phyloP scores from a whole-genome alignment of 768 basidiomycete species.

The Obba rivulosa region DNA sequence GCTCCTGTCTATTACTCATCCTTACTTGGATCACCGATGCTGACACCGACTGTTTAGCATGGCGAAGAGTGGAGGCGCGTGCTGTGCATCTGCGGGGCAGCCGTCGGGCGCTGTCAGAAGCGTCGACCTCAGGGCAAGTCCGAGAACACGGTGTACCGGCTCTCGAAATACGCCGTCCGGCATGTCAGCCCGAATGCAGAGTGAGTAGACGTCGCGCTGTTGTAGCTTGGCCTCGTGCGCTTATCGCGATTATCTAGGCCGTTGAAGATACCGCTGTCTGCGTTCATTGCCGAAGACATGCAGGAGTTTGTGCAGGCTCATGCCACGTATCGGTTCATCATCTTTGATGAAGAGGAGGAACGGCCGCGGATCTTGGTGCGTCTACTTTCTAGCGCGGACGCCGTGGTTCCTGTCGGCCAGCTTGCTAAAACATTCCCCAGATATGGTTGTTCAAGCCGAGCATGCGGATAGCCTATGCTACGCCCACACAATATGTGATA shows the following conservation, averaged over 20 bases:
- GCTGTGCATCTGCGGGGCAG: constrained; percentile 80
- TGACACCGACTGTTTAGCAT: constrained; percentile 31
- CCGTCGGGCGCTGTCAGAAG: constrained; percentile 67
- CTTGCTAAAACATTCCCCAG: no score
- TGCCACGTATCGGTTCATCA: constrained; percentile 86
- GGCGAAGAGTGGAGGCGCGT: constrained; percentile 60
- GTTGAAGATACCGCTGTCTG: constrained; percentile 58
- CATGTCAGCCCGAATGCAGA: constrained; percentile 56
- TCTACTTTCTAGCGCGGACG: no score
- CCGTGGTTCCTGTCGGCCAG: no score
- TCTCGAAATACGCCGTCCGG: constrained; percentile 82
- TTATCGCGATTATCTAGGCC: constrained; percentile 22
- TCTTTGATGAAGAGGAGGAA: constrained; percentile 85
- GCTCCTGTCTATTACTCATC: constrained; percentile 12
- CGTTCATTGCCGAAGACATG: constrained; percentile 92
- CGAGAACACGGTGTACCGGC: constrained; percentile 47
- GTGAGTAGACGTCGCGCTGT: constrained; percentile 37
- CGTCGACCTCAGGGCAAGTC: constrained; percentile 29
- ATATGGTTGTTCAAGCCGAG: constrained; percentile 95
- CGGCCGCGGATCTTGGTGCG: constrained; percentile 73
- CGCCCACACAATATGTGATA: constrained; percentile 47
- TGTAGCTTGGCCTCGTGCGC: constrained; percentile 1
- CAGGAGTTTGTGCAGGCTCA: constrained; percentile 87
- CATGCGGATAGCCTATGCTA: constrained; percentile 72
- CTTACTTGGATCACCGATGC: constrained; percentile 1